These are phyloP conservation scores for Colletotrichum filicis DNA, from an alignment of 2,329 filamentous ascomycete genomes.

Conservation along the genomic window DNA sequence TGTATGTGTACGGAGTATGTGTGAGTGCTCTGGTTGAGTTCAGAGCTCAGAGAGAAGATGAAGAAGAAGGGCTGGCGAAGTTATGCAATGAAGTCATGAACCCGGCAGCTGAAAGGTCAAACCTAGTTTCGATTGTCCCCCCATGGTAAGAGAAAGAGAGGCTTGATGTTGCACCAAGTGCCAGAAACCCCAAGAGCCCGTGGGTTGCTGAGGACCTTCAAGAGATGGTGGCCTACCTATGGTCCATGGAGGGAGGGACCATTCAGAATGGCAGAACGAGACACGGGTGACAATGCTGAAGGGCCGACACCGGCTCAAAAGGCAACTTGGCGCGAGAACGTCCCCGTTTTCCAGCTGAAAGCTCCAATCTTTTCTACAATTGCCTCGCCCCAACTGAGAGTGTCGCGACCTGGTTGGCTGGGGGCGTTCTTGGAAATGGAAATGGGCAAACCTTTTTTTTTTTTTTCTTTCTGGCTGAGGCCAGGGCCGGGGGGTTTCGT, in stretches of 20 bases:
- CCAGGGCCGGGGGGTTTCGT: neutral
- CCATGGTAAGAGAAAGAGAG: too few species aligned
- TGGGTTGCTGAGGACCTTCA: neutral
- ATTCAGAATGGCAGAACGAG: neutral
- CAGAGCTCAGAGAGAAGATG: neutral
- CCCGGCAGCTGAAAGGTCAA: constrained; percentile 9
- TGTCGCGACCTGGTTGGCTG: neutral
- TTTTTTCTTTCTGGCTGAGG: neutral
- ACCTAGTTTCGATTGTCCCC: neutral
- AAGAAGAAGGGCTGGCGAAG: neutral
- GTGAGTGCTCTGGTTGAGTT: neutral
- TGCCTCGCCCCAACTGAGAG: neutral
- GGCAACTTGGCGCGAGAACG: constrained; percentile 25
- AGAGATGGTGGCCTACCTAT: neutral
- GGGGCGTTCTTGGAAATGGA: neutral
- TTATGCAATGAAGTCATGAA: constrained; percentile 22
- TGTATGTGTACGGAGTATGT: neutral
- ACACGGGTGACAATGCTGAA: constrained; percentile 7
- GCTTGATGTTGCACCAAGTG: too few species aligned
- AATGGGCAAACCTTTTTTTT: neutral
- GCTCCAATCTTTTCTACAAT: too few species aligned
- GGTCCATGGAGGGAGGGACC: neutral
- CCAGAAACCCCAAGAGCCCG: neutral
- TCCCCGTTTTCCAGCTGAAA: neutral
- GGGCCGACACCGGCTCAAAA: constrained; percentile 20